Evolutionary conservation across 2,329 filamentous ascomycete species (phyloP).

Genomic region (Gliomastix tumulicola): DNA sequence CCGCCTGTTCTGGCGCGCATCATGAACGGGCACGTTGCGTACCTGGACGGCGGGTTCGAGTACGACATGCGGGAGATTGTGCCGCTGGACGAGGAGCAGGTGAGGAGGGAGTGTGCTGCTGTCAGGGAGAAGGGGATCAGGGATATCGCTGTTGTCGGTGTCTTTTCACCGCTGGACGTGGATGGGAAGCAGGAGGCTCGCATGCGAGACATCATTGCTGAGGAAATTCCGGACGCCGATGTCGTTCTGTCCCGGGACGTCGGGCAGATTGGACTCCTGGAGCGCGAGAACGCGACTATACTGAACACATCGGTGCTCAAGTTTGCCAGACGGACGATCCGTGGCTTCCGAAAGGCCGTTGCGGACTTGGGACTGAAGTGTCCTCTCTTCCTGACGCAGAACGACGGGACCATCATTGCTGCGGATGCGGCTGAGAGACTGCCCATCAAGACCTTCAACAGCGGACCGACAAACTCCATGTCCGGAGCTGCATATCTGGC

Average conservation of each 20-base stretch:
- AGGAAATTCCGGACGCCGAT: slow-evolving; percentile 22
- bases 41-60: slow-evolving; percentile 37
- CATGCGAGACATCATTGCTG: slow-evolving; percentile 26
- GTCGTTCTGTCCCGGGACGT: slow-evolving; percentile 36
- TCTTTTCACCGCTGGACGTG: slow-evolving; percentile 39
- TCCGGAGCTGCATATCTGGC: slow-evolving; percentile 46
- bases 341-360: slow-evolving; percentile 39
- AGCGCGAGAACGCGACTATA: slow-evolving; percentile 46
- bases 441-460: slow-evolving; percentile 46
- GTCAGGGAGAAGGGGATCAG: slow-evolving; percentile 26
- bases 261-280: slow-evolving; percentile 33
- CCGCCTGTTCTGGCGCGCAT: slow-evolving; percentile 29
- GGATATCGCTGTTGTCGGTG: slow-evolving; percentile 32
- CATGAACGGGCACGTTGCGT: slow-evolving; percentile 30
- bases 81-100: slow-evolving; percentile 25
- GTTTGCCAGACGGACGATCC: slow-evolving; percentile 37
- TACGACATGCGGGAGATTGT: slow-evolving; percentile 39
- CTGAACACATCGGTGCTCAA: slow-evolving; percentile 44
- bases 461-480: slow-evolving; percentile 47
- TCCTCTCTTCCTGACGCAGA: slow-evolving; percentile 42
- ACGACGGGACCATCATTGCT: slow-evolving; percentile 45
- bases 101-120: slow-evolving; percentile 20
- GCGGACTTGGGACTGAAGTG: slow-evolving; percentile 29
- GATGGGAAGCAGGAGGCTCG: slow-evolving; percentile 29
- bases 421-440: slow-evolving; percentile 36